These are phyloP conservation scores for Sequoia sempervirens DNA, from an alignment of 75 land plant species.

Conservation along the genomic window DNA sequence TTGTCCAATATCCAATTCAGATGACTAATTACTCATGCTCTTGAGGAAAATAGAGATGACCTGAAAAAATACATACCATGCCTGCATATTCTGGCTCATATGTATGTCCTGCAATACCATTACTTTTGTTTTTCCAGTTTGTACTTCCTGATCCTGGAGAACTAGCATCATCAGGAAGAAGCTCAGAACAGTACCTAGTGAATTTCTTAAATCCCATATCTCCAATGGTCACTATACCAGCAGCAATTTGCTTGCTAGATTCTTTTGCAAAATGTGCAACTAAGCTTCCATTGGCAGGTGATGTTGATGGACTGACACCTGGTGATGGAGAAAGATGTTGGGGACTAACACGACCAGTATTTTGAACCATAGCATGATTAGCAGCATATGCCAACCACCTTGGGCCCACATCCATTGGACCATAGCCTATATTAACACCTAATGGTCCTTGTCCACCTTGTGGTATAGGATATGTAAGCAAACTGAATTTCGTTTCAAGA, in stretches of 20 bases:
- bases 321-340: slow-evolving; percentile 82
- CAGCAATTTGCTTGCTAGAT: slow-evolving; percentile 80
- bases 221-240: slow-evolving; percentile 75
- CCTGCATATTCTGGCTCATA: slow-evolving; percentile 76
- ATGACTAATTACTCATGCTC: not conserved
- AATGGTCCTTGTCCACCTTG: slow-evolving; percentile 39
- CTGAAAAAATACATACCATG: slow-evolving; percentile 41
- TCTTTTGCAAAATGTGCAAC: slow-evolving; percentile 88
- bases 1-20: slow-evolving; percentile 7
- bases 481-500: slow-evolving; percentile 74
- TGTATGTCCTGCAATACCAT: slow-evolving; percentile 25
- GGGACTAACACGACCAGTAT: slow-evolving; percentile 73
- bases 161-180: slow-evolving; percentile 67
- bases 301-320: slow-evolving; percentile 82
- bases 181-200: slow-evolving; percentile 73
- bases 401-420: slow-evolving; percentile 89
- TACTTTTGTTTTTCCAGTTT: slow-evolving; percentile 45
- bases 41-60: not conserved
- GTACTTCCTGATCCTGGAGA: slow-evolving; percentile 56
- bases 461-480: slow-evolving; percentile 78
- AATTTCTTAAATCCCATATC: slow-evolving; percentile 83
- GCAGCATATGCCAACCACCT: slow-evolving; percentile 95
- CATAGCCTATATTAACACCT: slow-evolving; percentile 65
- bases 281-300: slow-evolving; percentile 70
- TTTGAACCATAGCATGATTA: slow-evolving; percentile 45